Conservation (phyloP, 202 grass and related monocot genomes). For the Setaria italica region DNA sequence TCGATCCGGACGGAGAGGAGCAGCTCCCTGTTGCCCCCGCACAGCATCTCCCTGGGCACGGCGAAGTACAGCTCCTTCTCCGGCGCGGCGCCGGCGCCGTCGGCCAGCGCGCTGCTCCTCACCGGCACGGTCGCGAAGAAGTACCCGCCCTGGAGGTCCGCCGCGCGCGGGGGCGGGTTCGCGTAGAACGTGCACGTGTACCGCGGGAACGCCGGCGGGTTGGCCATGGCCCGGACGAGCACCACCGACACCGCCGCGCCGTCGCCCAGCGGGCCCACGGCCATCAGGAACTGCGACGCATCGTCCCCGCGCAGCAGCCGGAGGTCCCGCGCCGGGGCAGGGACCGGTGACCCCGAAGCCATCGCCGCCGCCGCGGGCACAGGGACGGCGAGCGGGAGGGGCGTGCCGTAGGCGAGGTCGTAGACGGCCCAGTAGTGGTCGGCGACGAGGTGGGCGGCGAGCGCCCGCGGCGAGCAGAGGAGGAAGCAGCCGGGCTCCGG, state of each 20-base stretch:
- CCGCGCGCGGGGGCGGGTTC: background rate
- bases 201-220: background rate
- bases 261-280: background rate
- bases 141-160: background rate
- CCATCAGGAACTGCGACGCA: background rate
- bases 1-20: slow-evolving; percentile 16
- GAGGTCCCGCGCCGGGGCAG: background rate
- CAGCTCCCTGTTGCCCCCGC: background rate
- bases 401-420: background rate
- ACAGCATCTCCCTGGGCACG: slow-evolving; percentile 17
- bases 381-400: background rate
- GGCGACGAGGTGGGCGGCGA: background rate
- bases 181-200: slow-evolving; percentile 23
- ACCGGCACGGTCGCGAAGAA: slow-evolving; percentile 25
- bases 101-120: slow-evolving; percentile 16
- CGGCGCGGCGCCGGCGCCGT: slow-evolving; percentile 4
- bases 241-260: slow-evolving; percentile 20
- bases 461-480: background rate
- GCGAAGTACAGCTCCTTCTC: slow-evolving; percentile 11
- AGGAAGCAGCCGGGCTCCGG: slow-evolving; percentile 19
- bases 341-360: background rate
- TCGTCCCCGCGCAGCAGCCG: slow-evolving; percentile 7
- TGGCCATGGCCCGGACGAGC: background rate
- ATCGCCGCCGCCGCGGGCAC: background rate
- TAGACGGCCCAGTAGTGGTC: background rate